These are phyloP conservation scores for Scorias spongiosa DNA, from an alignment of 2,329 filamentous ascomycete species.

Conservation along the genomic window DNA sequence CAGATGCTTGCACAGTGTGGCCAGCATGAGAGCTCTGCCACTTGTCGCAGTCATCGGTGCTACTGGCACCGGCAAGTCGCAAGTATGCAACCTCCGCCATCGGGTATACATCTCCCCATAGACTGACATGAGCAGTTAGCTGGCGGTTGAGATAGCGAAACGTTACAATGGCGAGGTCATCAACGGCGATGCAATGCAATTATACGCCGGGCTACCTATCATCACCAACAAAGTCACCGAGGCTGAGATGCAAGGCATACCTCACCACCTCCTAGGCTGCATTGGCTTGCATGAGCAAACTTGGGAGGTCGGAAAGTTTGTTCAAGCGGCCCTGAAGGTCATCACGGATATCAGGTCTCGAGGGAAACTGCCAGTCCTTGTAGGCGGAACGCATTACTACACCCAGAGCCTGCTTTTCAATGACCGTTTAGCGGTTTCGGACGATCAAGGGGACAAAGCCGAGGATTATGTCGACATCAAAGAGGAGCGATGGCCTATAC, in stretches of 20 bases:
- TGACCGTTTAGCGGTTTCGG: slow-evolving; percentile 42
- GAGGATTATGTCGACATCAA: slow-evolving; percentile 15
- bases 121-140: slow-evolving; percentile 39
- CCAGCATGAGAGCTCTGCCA: slow-evolving; percentile 25
- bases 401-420: slow-evolving; percentile 77
- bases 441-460: slow-evolving; percentile 19
- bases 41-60: slow-evolving; percentile 74
- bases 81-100: slow-evolving; percentile 40
- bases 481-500: slow-evolving; percentile 44
- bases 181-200: slow-evolving; percentile 96
- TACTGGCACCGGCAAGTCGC: slow-evolving; percentile 86
- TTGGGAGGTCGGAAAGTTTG: slow-evolving; percentile 72
- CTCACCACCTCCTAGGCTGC: slow-evolving; percentile 75
- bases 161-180: slow-evolving; percentile 84
- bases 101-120: background rate
- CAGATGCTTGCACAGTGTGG: background rate
- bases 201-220: slow-evolving; percentile 81
- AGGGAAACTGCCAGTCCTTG: slow-evolving; percentile 73
- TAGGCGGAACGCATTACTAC: slow-evolving; percentile 94
- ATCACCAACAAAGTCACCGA: slow-evolving; percentile 84
- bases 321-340: slow-evolving; percentile 47
- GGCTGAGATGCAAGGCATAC: slow-evolving; percentile 61
- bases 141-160: slow-evolving; percentile 75
- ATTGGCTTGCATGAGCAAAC: slow-evolving; percentile 61
- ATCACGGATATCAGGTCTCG: slow-evolving; percentile 66